Base-by-base conservation (phyloP, 2,329 filamentous ascomycete genomes). In the Penicillium sp. region DNA sequence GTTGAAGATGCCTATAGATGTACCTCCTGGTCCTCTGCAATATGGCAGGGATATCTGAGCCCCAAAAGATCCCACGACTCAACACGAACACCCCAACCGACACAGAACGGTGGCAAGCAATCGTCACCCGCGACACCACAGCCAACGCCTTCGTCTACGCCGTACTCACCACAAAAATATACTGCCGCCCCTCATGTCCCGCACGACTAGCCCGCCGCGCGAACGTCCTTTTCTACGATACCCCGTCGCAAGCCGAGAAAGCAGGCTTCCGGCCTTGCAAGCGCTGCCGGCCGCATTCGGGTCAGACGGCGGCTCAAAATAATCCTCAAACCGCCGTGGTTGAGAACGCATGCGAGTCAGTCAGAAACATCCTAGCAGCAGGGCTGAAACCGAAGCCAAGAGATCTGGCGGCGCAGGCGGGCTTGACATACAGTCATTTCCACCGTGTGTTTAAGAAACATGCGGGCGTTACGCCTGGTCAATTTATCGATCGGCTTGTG, bases 181-280 rank as follows among this genome's bases (percentile, higher is more conserved):
- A 79, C 62, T 82, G 80, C 58, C 74, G 78, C 1, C 78, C 79
- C 1, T 77, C 73, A 2, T 82, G 80, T 48, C 71, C 75, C 1
- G 76, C 78, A 3, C 77, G 81, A n/a, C 75, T 88, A 12, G 77
- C 79, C 1, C 72, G 75, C 2, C 73, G 79, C n/a, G 74, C 80
- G 10, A 78, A 79, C 16, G 72, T 88, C 28, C 66, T 70, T 28
- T 82, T 81, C 64, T 79, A 73, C 64, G 71, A 76, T 41, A 75
- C 72, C 1, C 63, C 74, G 0, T 54, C 63, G 2, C 68, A 77
- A 49, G 80, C 79, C 9, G 72, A 75, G 55, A 61, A 64, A 10
- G 73, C 72, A 13, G 79, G 79, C 1, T 82, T 77, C 57, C 70
- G 78, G 31, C 65, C 79, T 0, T 82, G 80, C 66, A 81, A 80